Evolutionary conservation across 2,329 filamentous ascomycete genomes (phyloP).

Genomic region (Lecanicillium sp.): DNA sequence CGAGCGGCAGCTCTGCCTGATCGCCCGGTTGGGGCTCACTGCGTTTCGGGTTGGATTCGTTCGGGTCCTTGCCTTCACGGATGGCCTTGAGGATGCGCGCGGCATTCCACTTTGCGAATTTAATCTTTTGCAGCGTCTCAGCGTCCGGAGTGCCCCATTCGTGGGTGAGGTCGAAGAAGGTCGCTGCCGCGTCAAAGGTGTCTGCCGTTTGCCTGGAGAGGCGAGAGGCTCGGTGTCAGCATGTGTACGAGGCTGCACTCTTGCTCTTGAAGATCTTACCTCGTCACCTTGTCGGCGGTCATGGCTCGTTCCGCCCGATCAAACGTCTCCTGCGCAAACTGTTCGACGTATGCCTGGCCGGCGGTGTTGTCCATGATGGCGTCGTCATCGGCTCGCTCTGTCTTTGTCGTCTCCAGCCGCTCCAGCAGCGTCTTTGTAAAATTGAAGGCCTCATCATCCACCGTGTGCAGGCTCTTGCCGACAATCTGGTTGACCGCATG

Average conservation of each 20-base stretch:
- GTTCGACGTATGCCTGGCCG: constrained; percentile 86
- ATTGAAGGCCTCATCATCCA: constrained; percentile 66
- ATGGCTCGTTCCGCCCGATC: constrained; percentile 76
- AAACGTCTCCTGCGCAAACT: constrained; percentile 87
- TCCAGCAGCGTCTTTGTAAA: constrained; percentile 87
- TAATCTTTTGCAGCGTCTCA: constrained; percentile 79
- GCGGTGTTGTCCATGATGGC: constrained; percentile 78
- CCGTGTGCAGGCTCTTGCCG: constrained; percentile 66
- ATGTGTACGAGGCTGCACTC: too few relatives aligned
- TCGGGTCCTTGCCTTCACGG: constrained; percentile 86
- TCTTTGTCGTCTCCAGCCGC: constrained; percentile 61
- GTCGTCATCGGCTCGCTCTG: constrained; percentile 67
- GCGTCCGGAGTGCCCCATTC: constrained; percentile 73
- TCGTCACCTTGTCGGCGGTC: constrained; percentile 73
- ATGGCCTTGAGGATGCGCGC: constrained; percentile 84
- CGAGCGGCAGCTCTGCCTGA: constrained; percentile 32
- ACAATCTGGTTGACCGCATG: constrained; percentile 92
- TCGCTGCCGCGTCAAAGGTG: constrained; percentile 86
- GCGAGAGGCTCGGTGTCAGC: neutral
- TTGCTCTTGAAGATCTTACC: too few relatives aligned
- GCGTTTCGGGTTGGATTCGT: constrained; percentile 73
- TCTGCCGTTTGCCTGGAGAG: constrained; percentile 72
- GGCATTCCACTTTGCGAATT: constrained; percentile 95
- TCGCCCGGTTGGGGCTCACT: constrained; percentile 30
- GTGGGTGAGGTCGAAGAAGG: constrained; percentile 80